These are phyloP conservation scores for Rhizophagus clarus DNA, from an alignment of 192 early-diverging fungal genomes.

Conservation along the genomic window DNA sequence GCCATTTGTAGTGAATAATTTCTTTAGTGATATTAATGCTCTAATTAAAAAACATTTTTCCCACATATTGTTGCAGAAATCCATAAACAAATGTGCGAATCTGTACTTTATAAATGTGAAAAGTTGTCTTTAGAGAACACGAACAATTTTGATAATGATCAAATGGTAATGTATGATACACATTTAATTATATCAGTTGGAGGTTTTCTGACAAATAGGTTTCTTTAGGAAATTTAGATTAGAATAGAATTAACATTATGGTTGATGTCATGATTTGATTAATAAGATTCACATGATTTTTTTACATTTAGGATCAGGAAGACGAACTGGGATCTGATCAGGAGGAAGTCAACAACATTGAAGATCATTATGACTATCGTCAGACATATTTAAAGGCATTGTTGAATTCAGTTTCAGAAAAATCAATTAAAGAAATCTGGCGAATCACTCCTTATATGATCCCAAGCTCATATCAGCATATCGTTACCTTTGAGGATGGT, in stretches of 20 bases:
- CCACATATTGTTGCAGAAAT: neutral
- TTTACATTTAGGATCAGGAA: too few species aligned
- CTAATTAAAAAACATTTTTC: neutral
- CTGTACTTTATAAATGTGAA: neutral
- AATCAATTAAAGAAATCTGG: neutral
- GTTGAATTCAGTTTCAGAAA: neutral
- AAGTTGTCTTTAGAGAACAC: too few species aligned
- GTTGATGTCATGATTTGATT: too few species aligned
- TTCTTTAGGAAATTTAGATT: too few species aligned
- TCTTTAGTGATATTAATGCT: neutral
- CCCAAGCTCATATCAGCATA: conserved; percentile 1
- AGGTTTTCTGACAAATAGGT: too few species aligned
- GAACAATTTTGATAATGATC: neutral
- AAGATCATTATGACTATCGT: neutral
- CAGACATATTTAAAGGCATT: neutral
- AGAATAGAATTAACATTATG: too few species aligned
- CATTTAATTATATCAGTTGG: too few species aligned
- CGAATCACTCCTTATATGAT: neutral
- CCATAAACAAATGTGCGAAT: neutral
- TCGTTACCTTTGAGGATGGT: neutral
- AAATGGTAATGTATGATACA: too few species aligned
- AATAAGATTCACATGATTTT: too few species aligned
- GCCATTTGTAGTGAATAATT: neutral
- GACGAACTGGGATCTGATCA: neutral
- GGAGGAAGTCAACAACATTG: neutral